These are phyloP conservation scores for Ampelomyces quisqualis DNA, from an alignment of 2,329 filamentous ascomycete species.

Conservation along the genomic window DNA sequence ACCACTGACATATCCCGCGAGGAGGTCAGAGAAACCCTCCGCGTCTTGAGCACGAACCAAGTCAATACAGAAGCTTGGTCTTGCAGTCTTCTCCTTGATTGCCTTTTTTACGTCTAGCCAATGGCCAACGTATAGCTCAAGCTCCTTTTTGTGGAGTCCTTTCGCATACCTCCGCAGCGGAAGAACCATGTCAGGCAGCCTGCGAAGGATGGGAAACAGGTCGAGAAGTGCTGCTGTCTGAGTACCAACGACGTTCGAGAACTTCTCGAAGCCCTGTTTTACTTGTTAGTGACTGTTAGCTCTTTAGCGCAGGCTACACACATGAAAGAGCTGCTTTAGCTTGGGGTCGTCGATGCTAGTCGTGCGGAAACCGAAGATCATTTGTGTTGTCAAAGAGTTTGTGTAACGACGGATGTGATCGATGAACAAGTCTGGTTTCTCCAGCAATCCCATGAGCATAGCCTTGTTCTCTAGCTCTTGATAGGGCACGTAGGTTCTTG, in stretches of 20 bases:
- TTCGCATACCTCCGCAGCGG: slow-evolving; percentile 46
- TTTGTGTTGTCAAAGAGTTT: slow-evolving; percentile 52
- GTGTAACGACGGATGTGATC: slow-evolving; percentile 53
- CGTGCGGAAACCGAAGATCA: slow-evolving; percentile 51
- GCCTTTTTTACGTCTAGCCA: slow-evolving; percentile 25
- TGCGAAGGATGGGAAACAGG: slow-evolving; percentile 49
- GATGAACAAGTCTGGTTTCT: slow-evolving; percentile 46
- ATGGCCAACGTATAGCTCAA: slow-evolving; percentile 28
- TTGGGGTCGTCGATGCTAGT: slow-evolving; percentile 18
- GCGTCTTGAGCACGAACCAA: slow-evolving; percentile 22
- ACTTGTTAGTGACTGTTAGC: slow-evolving; percentile 5
- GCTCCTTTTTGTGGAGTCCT: slow-evolving; percentile 48
- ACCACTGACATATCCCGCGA: slow-evolving; percentile 27
- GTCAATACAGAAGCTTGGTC: slow-evolving; percentile 29
- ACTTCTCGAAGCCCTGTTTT: slow-evolving; percentile 44
- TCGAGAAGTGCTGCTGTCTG: slow-evolving; percentile 50
- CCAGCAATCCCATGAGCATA: slow-evolving; percentile 54
- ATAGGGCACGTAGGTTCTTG: slow-evolving; percentile 48
- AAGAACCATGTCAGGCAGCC: slow-evolving; percentile 34
- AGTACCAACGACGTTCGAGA: slow-evolving; percentile 47
- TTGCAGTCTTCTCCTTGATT: slow-evolving; percentile 13
- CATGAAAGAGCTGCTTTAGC: slow-evolving; percentile 17
- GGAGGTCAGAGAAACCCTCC: slow-evolving; percentile 22
- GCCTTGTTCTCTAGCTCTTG: slow-evolving; percentile 59
- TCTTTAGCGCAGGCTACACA: neutral